A percentile compares a stretch with the other conserved stretches of the same genome.
These are phyloP conservation scores for Kodamaea jinghongensis DNA, from an alignment of 805 yeast species.

Conservation along the genomic window DNA sequence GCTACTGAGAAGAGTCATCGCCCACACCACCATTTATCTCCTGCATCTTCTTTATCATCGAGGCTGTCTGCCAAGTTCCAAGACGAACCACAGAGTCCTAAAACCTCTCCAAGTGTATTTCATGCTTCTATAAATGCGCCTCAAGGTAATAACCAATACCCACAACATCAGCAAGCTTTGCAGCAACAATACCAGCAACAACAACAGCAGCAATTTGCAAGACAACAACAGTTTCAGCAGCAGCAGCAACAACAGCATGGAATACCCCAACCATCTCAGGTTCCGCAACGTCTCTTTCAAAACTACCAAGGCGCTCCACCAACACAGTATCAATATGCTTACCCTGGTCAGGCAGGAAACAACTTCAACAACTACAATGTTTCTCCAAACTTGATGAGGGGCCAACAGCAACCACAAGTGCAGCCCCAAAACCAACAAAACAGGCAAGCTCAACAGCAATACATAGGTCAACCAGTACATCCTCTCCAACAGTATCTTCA, in stretches of 20 bases:
- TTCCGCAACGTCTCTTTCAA: constrained; percentile 12
- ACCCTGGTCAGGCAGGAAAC: constrained; percentile 10
- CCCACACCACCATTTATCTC: constrained; percentile 26
- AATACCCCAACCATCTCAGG: constrained; percentile 8
- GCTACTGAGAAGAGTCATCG: constrained; percentile 12
- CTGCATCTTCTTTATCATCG: constrained; percentile 37
- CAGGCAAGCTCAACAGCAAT: constrained; percentile 14
- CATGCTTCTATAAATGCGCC: constrained; percentile 11
- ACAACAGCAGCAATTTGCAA: constrained; percentile 8
- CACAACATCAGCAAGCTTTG: constrained; percentile 5
- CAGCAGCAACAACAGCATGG: constrained; percentile 10
- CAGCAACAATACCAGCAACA: constrained; percentile 9
- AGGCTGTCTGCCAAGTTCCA: constrained; percentile 25
- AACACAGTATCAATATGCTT: constrained; percentile 14
- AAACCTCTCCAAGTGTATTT: constrained; percentile 29
- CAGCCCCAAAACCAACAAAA: constrained; percentile 9
- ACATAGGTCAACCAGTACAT: constrained; percentile 2
- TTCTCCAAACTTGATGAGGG: constrained; percentile 14
- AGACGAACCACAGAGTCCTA: constrained; percentile 42
- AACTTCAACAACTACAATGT: constrained; percentile 8
- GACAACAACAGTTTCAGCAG: constrained; percentile 6
- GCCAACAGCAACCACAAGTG: constrained; percentile 15
- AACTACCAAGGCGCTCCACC: constrained; percentile 14
- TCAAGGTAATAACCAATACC: constrained; percentile 5
- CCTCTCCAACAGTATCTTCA: constrained; percentile 8